Conservation (phyloP, 1,284 basidiomycete species). For the Wolfiporia cocos region DNA sequence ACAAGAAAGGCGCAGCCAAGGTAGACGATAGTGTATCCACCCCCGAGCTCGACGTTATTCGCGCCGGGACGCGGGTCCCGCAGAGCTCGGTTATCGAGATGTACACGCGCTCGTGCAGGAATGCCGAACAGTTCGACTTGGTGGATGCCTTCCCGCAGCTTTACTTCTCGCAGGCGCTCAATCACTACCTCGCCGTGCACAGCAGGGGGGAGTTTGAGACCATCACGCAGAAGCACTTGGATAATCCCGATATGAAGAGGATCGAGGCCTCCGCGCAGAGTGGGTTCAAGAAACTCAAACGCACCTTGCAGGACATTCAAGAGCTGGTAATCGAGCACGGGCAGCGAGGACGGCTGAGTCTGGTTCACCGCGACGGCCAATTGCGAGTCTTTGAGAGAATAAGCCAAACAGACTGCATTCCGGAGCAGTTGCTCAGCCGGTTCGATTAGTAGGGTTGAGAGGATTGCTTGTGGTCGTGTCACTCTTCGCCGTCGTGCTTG, state of each 20-base stretch:
- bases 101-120: conserved; percentile 33
- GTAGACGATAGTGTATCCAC: neutral
- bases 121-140: conserved; percentile 32
- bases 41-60: conserved; percentile 29
- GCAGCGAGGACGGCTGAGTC: conserved; percentile 34
- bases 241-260: conserved; percentile 26
- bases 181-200: conserved; percentile 45
- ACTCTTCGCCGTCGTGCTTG: too few relatives aligned
- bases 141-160: conserved; percentile 42
- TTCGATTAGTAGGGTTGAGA: too few relatives aligned
- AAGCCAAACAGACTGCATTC: conserved; percentile 32
- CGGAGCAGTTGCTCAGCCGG: conserved; percentile 30
- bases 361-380: conserved; percentile 36
- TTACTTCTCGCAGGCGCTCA: conserved; percentile 48
- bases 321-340: conserved; percentile 37
- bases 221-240: conserved; percentile 36
- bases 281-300: conserved; percentile 36
- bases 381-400: conserved; percentile 37
- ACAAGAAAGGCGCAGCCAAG: neutral
- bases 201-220: conserved; percentile 36
- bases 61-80: conserved; percentile 32
- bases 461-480: too few relatives aligned
- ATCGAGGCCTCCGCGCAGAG: conserved; percentile 25
- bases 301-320: conserved; percentile 34
- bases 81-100: conserved; percentile 43